Conservation (phyloP, 345 rosid genomes). For the Pistacia atlantica region DNA sequence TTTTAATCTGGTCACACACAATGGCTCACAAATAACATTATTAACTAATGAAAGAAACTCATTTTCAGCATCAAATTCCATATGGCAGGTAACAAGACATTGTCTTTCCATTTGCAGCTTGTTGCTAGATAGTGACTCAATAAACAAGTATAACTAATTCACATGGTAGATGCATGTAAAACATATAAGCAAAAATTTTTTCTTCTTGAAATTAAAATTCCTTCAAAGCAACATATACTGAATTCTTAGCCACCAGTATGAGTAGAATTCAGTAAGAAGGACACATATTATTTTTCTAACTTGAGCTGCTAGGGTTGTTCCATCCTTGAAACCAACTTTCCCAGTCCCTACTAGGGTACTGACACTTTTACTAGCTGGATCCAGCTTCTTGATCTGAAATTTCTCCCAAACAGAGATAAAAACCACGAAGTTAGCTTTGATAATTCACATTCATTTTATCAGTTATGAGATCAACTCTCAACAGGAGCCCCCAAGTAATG, state of each 20-base stretch:
- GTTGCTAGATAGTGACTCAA: too few species aligned
- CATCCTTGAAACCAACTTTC: slow-evolving; percentile 92
- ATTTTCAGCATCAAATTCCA: too few species aligned
- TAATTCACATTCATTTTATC: background rate
- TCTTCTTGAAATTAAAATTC: too few species aligned
- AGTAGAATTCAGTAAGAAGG: background rate
- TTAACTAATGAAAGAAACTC: background rate
- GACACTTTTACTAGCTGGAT: slow-evolving; percentile 71
- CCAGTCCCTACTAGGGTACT: slow-evolving; percentile 88
- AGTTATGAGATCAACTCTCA: background rate
- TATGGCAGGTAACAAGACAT: too few species aligned
- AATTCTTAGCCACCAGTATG: too few species aligned
- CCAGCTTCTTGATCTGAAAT: slow-evolving; percentile 82
- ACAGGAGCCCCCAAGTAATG: background rate
- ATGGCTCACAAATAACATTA: background rate
- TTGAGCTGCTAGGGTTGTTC: slow-evolving; percentile 69
- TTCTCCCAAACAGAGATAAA: background rate
- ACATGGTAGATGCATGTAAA: too few species aligned
- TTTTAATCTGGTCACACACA: background rate
- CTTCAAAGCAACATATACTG: background rate
- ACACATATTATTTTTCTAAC: slow-evolving; percentile 33
- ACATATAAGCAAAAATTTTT: too few species aligned
- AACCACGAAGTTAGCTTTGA: background rate
- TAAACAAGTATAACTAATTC: too few species aligned
- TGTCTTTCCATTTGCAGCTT: too few species aligned